These are phyloP conservation scores for Xylaria castorea DNA, from an alignment of 495 filamentous ascomycete species.

Conservation along the genomic window DNA sequence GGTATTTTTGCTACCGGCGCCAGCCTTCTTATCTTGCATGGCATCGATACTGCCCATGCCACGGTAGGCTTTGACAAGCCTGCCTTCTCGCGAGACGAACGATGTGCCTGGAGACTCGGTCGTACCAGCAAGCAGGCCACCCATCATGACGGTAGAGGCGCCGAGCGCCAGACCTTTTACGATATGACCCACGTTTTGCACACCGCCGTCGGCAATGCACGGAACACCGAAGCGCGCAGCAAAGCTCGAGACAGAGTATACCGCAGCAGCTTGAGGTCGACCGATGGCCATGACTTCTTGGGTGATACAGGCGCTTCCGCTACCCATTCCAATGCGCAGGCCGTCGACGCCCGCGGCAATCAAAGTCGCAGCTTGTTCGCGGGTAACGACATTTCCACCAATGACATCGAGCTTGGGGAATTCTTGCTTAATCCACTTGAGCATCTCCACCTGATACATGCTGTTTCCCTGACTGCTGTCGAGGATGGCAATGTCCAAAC, in stretches of 20 bases:
- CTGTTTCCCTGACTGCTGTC: conserved; percentile 97
- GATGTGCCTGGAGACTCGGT: conserved; percentile 98
- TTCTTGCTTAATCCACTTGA: conserved; percentile 89
- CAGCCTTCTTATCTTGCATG: conserved; percentile 98
- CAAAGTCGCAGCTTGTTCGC: conserved; percentile 88
- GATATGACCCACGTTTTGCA: conserved; percentile 98
- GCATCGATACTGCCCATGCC: conserved; percentile 99
- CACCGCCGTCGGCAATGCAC: conserved; percentile 96
- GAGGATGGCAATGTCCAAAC: conserved; percentile 92
- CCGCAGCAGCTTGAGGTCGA: conserved; percentile 89
- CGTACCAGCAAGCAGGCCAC: conserved; percentile 93
- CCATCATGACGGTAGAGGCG: conserved; percentile 99
- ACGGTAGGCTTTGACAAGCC: conserved; percentile 98
- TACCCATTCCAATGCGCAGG: conserved; percentile 98
- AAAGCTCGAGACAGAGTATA: conserved; percentile 86
- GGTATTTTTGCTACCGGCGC: conserved; percentile 66
- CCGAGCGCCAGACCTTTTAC: conserved; percentile 97
- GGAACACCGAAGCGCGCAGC: conserved; percentile 94
- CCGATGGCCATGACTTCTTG: conserved; percentile 99
- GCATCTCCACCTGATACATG: conserved; percentile 96
- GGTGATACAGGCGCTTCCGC: conserved; percentile 96
- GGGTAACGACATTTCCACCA: conserved; percentile 95
- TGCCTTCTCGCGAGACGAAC: conserved; percentile 91
- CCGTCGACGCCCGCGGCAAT: conserved; percentile 96
- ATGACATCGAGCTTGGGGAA: conserved; percentile 91